These are phyloP conservation scores for Coriolopsis trogii DNA, from an alignment of 1,284 basidiomycete species.

Conservation along the genomic window DNA sequence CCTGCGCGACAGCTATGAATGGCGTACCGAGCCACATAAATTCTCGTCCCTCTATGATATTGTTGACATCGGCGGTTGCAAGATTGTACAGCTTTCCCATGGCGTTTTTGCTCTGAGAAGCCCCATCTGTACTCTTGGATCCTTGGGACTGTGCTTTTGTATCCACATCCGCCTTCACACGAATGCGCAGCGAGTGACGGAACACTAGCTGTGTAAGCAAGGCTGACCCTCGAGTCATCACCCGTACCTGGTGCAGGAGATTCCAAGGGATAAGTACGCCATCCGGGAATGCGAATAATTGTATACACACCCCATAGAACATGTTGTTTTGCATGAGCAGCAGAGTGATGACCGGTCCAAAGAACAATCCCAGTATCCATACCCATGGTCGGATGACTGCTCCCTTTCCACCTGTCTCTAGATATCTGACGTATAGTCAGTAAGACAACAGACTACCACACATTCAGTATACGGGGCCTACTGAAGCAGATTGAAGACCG, in stretches of 20 bases:
- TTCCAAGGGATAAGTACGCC: neutral
- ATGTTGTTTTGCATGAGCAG: constrained; percentile 33
- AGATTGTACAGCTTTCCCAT: constrained; percentile 52
- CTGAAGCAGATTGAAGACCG: constrained; percentile 44
- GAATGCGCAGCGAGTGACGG: constrained; percentile 68
- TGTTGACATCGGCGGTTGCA: constrained; percentile 36
- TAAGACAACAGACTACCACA: neutral
- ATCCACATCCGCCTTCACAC: constrained; percentile 53
- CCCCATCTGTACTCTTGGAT: constrained; percentile 10
- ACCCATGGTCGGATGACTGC: constrained; percentile 49
- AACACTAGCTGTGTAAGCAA: constrained; percentile 72
- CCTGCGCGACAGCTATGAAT: neutral
- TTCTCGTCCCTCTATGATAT: constrained; percentile 35
- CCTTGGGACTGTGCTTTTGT: constrained; percentile 25
- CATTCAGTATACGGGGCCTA: constrained; percentile 15
- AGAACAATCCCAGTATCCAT: constrained; percentile 63
- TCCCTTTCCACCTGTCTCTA: constrained; percentile 42
- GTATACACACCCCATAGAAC: constrained; percentile 26
- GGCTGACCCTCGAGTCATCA: constrained; percentile 55
- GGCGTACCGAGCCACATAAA: constrained; percentile 30
- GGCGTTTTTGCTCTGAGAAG: constrained; percentile 37
- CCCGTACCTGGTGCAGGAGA: constrained; percentile 28
- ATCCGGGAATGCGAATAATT: neutral
- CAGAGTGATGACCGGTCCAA: constrained; percentile 49
- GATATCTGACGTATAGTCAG: constrained; percentile 36